These are phyloP conservation scores for Kwoniella shivajii DNA, from an alignment of 1,284 basidiomycete species.

Conservation along the genomic window DNA sequence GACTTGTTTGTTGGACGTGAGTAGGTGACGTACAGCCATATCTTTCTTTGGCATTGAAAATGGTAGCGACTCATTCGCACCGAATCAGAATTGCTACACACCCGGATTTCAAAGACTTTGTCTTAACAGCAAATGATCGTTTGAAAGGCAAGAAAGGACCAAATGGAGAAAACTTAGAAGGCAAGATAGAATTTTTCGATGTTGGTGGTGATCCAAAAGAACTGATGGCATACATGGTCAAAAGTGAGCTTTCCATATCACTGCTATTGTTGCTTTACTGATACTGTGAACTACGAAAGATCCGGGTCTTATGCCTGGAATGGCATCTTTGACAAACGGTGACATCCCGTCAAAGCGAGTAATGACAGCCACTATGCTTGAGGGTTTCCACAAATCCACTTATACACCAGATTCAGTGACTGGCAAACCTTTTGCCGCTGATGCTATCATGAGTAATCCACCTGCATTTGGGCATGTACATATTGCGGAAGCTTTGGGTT, in stretches of 20 bases:
- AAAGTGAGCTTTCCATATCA: conserved; percentile 35
- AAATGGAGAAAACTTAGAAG: conserved; percentile 52
- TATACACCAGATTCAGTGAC: conserved; percentile 58
- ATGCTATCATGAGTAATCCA: conserved; percentile 68
- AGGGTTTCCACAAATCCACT: conserved; percentile 63
- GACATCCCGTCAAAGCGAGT: conserved; percentile 46
- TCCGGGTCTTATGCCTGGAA: conserved; percentile 46
- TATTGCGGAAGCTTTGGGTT: conserved; percentile 65
- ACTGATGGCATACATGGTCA: conserved; percentile 54
- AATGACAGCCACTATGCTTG: conserved; percentile 58
- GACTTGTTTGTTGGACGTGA: background rate
- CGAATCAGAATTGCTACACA: conserved; percentile 69
- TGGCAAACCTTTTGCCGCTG: conserved; percentile 60
- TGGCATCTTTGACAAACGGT: conserved; percentile 41
- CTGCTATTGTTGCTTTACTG: background rate
- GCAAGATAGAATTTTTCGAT: conserved; percentile 45
- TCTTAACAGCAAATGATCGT: conserved; percentile 58
- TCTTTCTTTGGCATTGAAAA: conserved; percentile 63
- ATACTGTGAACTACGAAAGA: too few species aligned
- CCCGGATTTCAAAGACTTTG: conserved; percentile 64
- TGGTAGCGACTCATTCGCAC: conserved; percentile 61
- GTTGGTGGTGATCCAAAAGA: conserved; percentile 50
- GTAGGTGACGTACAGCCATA: conserved; percentile 72
- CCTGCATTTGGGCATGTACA: conserved; percentile 67
- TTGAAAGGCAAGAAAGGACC: conserved; percentile 59